Evolutionary conservation across 331 rosid species (phyloP), one percentile per base, ranked within the genome.

Genomic region (Quercus phellos): DNA sequence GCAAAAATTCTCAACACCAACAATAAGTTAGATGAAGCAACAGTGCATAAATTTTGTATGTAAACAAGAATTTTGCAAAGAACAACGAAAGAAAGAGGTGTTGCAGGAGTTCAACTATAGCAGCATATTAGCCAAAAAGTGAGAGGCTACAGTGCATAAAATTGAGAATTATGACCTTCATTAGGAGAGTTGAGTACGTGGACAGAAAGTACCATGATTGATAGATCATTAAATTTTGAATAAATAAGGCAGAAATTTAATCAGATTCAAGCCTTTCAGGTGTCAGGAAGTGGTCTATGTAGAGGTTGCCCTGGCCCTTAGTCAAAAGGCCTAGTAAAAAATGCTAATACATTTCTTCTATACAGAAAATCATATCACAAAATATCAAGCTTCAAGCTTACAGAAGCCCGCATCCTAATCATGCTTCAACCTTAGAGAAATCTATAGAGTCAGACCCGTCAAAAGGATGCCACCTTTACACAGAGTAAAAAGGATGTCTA

Each of bases 1-100:
- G 94, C 86, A 72, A 60, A 69, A 8, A 82, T 27, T 80, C 53
- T 68, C 38, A 75, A 51, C 58, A 55, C n/a, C 82, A 73, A 46
- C 18, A 60, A 73, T 79, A 73, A 73, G 68, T 78, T 54, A 78
- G 78, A 78, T 21, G 55, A 77, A 27, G 56, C 77, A 43, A 59
- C 42, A 76, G 24, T 68, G 50, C 34, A 54, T 26, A 54, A 69
- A 53, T 13, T n/a, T 32, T 4, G 26, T 7, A 66, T 17, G 22
- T 6, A 66, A 27, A 29, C 13, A 66, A 66, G 50, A 18, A 66
- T 34, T 18, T 27, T 5, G 22, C 69, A 63, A 63, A 63, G 32
- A 27, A 29, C 19, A 63, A 63, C 3, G 3, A 63, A 63, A 63
- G 42, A 63, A 63, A 63, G 69, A 63, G 8, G 32, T 27, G 43